Percentiles rank a stretch among this genome's conserved stretches.
Evolutionary conservation across 345 rosid genomes (phyloP).

Genomic region (Kandelia obovata): DNA sequence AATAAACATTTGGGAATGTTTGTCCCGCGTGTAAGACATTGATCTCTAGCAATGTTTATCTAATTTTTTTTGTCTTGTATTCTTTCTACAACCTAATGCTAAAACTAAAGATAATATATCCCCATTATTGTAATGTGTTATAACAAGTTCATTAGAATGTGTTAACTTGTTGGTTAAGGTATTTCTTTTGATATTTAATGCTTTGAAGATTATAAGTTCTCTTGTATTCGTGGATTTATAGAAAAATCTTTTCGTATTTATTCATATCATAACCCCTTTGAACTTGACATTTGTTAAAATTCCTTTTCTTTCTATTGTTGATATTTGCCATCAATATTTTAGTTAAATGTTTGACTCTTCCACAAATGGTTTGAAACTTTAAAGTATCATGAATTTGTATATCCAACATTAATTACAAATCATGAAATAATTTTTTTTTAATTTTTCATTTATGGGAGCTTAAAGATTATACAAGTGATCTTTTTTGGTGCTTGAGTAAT

Average conservation of each 20-base stretch:
- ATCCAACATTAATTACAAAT: not conserved
- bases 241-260: not conserved
- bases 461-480: not conserved
- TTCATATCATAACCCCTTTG: not conserved
- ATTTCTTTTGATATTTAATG: conserved; percentile 12
- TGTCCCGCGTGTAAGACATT: not conserved
- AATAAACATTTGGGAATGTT: too few relatives aligned
- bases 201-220: not conserved
- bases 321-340: not conserved
- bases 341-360: not conserved
- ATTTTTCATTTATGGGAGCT: not conserved
- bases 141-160: conserved; percentile 73
- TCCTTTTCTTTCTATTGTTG: too few relatives aligned
- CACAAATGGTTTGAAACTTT: not conserved
- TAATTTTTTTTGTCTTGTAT: not conserved
- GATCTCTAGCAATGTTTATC: not conserved
- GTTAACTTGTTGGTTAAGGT: conserved; percentile 71
- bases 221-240: not conserved
- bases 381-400: not conserved
- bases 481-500: not conserved
- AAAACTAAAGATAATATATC: conserved; percentile 81
- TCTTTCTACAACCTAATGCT: conserved; percentile 67
- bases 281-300: not conserved
- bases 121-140: conserved; percentile 76
- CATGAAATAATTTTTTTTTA: not conserved